Percentiles rank a stretch among this genome's conserved stretches.
These are phyloP conservation scores for Candida odintsovae DNA, from an alignment of 805 yeast species.

Conservation along the genomic window DNA sequence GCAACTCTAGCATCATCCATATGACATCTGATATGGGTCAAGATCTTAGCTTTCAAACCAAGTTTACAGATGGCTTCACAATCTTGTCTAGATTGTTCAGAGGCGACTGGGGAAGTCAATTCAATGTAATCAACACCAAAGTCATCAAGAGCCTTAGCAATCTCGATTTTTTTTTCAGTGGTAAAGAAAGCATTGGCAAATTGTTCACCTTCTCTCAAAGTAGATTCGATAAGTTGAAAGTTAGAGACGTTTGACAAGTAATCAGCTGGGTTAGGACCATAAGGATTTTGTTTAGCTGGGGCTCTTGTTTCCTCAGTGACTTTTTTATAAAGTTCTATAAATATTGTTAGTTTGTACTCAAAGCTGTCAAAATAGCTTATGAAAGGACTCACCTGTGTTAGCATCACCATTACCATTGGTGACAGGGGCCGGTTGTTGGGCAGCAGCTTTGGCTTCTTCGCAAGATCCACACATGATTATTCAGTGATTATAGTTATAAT, in stretches of 20 bases:
- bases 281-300: slow-evolving; percentile 54
- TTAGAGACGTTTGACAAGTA: slow-evolving; percentile 81
- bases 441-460: slow-evolving; percentile 21
- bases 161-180: slow-evolving; percentile 92
- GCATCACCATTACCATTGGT: slow-evolving; percentile 6
- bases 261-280: slow-evolving; percentile 94
- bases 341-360: slow-evolving; percentile 7
- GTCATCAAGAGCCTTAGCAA: slow-evolving; percentile 94
- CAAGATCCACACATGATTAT: slow-evolving; percentile 20
- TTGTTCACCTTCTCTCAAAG: slow-evolving; percentile 97
- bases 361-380: neutral
- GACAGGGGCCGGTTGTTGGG: slow-evolving; percentile 11
- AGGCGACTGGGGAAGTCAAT: slow-evolving; percentile 95
- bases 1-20: slow-evolving; percentile 99
- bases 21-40: slow-evolving; percentile 96
- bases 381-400: neutral
- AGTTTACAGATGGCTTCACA: slow-evolving; percentile 98
- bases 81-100: slow-evolving; percentile 87
- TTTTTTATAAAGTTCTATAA: slow-evolving; percentile 26
- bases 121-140: slow-evolving; percentile 98
- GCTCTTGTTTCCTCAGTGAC: slow-evolving; percentile 40
- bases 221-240: slow-evolving; percentile 91
- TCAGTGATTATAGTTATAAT: neutral
- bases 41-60: slow-evolving; percentile 90
- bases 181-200: slow-evolving; percentile 95